phyloP scores from a whole-genome alignment of 2,329 filamentous ascomycete species.

The Colletotrichum tamarilloi region DNA sequence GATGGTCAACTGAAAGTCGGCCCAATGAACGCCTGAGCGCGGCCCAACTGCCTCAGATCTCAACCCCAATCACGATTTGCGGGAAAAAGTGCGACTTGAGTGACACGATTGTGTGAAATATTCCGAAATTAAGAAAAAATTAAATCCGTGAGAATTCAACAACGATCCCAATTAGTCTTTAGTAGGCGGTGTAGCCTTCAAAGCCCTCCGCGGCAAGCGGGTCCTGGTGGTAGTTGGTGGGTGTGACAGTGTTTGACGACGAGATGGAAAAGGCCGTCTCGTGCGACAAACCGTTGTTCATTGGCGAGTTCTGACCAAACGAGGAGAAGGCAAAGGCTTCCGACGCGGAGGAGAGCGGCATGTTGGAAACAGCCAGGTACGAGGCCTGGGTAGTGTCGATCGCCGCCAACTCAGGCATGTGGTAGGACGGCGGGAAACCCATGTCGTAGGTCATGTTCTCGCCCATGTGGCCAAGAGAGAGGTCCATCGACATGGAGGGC shows the following conservation, averaged over 20 bases:
- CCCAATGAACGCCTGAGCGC: slow-evolving; percentile 31
- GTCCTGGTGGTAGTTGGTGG: slow-evolving; percentile 31
- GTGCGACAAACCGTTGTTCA: slow-evolving; percentile 28
- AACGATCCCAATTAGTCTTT: slow-evolving; percentile 2
- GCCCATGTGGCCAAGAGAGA: slow-evolving; percentile 33
- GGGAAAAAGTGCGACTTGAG: slow-evolving; percentile 18
- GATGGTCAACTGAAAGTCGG: neutral
- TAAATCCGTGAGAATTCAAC: neutral
- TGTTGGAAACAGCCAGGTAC: slow-evolving; percentile 24
- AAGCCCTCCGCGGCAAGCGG: slow-evolving; percentile 10
- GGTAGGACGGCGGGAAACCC: slow-evolving; percentile 16
- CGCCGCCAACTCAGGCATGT: slow-evolving; percentile 28
- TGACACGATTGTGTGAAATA: neutral
- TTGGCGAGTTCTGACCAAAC: slow-evolving; percentile 27
- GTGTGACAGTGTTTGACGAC: slow-evolving; percentile 34
- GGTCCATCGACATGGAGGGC: slow-evolving; percentile 24
- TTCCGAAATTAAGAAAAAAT: neutral
- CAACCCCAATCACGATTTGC: neutral
- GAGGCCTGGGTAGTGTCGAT: slow-evolving; percentile 29
- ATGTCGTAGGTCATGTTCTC: slow-evolving; percentile 32
- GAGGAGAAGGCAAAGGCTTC: slow-evolving; percentile 31
- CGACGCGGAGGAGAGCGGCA: slow-evolving; percentile 31
- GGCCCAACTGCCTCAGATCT: slow-evolving; percentile 9
- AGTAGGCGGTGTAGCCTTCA: slow-evolving; percentile 24
- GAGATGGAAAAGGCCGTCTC: slow-evolving; percentile 35